These are phyloP conservation scores for Chlorella sp. DNA, from an alignment of 139 green algal genomes.

Conservation along the genomic window DNA sequence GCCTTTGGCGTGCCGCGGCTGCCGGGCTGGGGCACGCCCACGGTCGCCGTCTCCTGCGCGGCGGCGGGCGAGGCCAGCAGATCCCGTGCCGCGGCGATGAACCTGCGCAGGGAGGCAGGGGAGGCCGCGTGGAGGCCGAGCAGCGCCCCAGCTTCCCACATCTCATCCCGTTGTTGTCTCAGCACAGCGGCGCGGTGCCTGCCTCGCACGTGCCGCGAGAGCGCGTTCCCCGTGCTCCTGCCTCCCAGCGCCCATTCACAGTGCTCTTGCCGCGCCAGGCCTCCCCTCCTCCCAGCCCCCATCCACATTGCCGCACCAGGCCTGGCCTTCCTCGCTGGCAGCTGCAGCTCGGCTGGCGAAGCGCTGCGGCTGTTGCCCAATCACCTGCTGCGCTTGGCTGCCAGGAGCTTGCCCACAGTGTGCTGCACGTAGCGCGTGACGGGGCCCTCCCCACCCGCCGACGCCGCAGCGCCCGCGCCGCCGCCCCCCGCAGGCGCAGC, in stretches of 20 bases:
- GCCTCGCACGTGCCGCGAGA: too few species aligned
- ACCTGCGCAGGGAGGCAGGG: conserved; percentile 1
- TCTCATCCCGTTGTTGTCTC: too few species aligned
- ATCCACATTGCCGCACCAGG: too few species aligned
- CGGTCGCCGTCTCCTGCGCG: conserved; percentile 13
- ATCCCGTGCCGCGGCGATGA: conserved; percentile 21
- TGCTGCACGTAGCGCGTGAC: conserved; percentile 19
- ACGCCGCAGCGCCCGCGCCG: neutral
- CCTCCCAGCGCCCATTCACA: too few species aligned
- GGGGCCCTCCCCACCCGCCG: conserved; percentile 5
- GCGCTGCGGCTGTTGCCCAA: neutral
- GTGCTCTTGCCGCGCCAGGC: too few species aligned
- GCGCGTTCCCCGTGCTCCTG: too few species aligned
- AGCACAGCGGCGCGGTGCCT: too few species aligned
- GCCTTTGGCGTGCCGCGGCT: neutral
- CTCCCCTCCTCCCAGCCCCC: too few species aligned
- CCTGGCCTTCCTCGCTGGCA: too few species aligned
- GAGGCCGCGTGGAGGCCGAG: too few species aligned
- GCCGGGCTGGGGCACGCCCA: neutral
- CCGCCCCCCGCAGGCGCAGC: neutral
- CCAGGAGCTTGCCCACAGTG: conserved; percentile 5
- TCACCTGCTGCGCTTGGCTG: conserved; percentile 12
- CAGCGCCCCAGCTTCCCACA: too few species aligned
- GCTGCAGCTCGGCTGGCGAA: neutral
- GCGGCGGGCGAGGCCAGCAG: conserved; percentile 14